Base-by-base conservation (phyloP, 2,329 filamentous ascomycete genomes). In the Dactylellina cionopaga region DNA sequence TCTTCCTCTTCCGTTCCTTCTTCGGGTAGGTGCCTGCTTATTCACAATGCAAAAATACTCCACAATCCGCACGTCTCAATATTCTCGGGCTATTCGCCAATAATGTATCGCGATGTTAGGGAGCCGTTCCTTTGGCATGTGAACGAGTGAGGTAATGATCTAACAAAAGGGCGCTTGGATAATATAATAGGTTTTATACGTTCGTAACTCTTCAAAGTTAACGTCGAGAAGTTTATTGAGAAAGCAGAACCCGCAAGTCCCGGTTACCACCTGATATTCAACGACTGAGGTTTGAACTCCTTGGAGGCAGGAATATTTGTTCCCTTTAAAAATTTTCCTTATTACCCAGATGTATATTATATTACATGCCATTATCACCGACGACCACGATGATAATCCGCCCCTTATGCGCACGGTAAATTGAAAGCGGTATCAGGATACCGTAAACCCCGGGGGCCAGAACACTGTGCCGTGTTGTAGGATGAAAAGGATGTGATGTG, bases 1-100 rank as follows among this genome's bases (percentile, higher is more conserved):
- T 64, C 51, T n/a, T n/a, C n/a, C n/a, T 71, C 41, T 64, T 71
- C 66, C 66, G 66, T 63, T 54, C 58, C 66, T 71, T 71, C 51
- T 64, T 71, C 66, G 66, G 66, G 66, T 71, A 71, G 66, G 66
- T 71, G 66, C 58, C 47, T 70, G 60, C 41, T 56, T 65, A 43
- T 49, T 54, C 44, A 37, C 11, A 41, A 33, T 17, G 29, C 6
- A 29, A 17, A 37, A 41, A n/a, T n/a, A 22, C 59, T 55, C 59
- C 59, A 65, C 60, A 58, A 33, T 55, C 15, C 46, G n/a, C n/a
- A n/a, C n/a, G n/a, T n/a, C n/a, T n/a, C n/a, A n/a, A n/a, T n/a
- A n/a, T n/a, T n/a, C n/a, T n/a, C n/a, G n/a, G n/a, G n/a, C n/a
- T n/a, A n/a, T n/a, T n/a, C n/a, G n/a, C n/a, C 33, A 43, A 52